Evolutionary conservation across 2,329 filamentous ascomycete genomes (phyloP).

Genomic region (Fusarium sp.): DNA sequence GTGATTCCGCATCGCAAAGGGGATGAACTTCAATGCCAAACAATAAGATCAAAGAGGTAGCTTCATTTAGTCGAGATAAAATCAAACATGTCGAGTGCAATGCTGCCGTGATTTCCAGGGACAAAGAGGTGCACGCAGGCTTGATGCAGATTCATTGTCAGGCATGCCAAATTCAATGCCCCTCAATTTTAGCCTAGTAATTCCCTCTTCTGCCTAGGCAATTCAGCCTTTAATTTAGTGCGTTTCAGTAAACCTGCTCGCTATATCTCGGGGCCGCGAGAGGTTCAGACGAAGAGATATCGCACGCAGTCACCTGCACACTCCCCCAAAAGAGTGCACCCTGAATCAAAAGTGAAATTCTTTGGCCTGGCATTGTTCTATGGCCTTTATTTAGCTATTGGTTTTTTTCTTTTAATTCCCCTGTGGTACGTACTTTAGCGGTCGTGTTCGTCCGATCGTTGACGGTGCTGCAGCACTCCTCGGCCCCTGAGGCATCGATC

Average conservation of each 20-base stretch:
- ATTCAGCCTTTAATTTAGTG: not conserved
- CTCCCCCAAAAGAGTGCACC: not conserved
- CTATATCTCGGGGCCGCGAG: not conserved
- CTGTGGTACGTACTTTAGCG: not conserved
- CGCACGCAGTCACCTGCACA: not conserved
- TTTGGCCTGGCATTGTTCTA: not conserved
- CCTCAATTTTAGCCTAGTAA: not conserved
- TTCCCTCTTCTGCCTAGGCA: not conserved
- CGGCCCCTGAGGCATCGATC: not conserved
- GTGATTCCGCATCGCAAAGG: not conserved
- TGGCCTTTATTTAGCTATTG: not conserved
- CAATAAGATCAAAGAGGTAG: not conserved
- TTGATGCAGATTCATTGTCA: not conserved
- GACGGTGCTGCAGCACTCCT: not conserved
- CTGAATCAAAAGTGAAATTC: not conserved
- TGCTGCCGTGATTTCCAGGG: not conserved
- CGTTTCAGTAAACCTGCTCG: not conserved
- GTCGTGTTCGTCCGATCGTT: not conserved
- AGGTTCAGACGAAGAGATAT: not conserved
- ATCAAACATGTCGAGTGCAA: not conserved
- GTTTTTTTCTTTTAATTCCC: not conserved
- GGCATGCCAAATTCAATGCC: not conserved
- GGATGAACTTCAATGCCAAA: not conserved
- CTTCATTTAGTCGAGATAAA: not conserved
- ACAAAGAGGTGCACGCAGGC: not conserved